Conservation (phyloP, 768 basidiomycete species). For the Lentinula detonsa region DNA sequence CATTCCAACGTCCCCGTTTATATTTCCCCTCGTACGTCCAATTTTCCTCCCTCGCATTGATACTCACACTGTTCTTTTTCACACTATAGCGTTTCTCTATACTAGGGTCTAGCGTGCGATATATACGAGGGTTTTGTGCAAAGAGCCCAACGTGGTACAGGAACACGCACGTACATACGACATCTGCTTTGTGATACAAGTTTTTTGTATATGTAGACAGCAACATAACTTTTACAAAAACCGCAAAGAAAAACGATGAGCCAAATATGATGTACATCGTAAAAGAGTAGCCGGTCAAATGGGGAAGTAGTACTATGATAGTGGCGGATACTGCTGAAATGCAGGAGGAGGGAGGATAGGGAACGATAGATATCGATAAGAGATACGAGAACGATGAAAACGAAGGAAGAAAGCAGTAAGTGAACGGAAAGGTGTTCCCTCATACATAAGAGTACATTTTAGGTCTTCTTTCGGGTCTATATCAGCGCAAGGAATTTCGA, state of each 20-base stretch:
- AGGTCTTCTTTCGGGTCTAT: neutral
- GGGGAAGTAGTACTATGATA: neutral
- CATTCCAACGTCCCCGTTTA: no score
- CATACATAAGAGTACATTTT: neutral
- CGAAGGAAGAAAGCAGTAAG: neutral
- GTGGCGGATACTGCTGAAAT: neutral
- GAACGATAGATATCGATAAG: conserved; percentile 3
- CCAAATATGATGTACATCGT: neutral
- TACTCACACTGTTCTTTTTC: no score
- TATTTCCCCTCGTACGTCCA: no score
- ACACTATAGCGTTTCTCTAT: no score
- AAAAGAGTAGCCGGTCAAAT: neutral
- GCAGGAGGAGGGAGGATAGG: no score
- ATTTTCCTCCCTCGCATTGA: no score
- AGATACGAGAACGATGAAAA: neutral
- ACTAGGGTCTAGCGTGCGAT: no score
- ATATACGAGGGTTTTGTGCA: no score
- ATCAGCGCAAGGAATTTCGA: neutral
- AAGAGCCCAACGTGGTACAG: no score
- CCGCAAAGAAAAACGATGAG: neutral
- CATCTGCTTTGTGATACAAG: neutral
- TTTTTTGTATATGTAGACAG: neutral
- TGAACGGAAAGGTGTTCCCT: neutral
- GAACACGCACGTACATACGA: no score
- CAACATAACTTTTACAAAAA: neutral